Base-by-base conservation (phyloP, 176 grass and related monocot genomes). In the Oryza glaberrima region DNA sequence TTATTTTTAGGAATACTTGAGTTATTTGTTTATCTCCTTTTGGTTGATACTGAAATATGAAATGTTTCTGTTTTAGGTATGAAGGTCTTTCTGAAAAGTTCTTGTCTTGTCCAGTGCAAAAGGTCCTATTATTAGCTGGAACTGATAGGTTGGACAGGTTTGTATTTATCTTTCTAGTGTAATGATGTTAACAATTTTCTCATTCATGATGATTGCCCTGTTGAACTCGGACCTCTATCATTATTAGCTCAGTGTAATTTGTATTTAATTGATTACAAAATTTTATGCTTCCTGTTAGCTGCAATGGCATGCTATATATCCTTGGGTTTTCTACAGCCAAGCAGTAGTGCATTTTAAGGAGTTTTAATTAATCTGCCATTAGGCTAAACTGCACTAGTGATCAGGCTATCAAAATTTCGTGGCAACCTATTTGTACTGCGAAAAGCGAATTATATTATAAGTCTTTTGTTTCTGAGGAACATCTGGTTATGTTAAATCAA, bases 51-150 rank as follows among this genome's bases (percentile, higher is more conserved):
- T 81, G 30, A 74, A 81, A 61, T 68, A 58, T 4, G 32, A 65
- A 65, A 72, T 84, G 26, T 77, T 82, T 90, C 22, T 76, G 9
- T 90, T 77, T 84, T 78, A 99, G 96, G 96, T 99, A 96, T 79
- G 96, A 99, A 88, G 96, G 96, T 71, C 93, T 99, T 81, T 99
- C 96, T 40, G 96, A 99, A 44, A 96, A 84, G 87, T 99, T 99
- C 78, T 87, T 99, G 86, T 99, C 93, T 78, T 99, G 91, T 81
- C 91, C 91, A 73, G 96, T 92, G 35, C 93, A 94, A 77, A 99
- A 99, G 64, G 32, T 99, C 28, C 79, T 99, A 66, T 86, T 99
- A 67, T 89, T 99, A 89, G 96, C 93, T 91, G 96, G 96, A 76
- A 94, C 93, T 1, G 96, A 99, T 83, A 99, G 93, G 89, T 82